A percentile compares a stretch with the other conserved stretches of the same genome.
Conservation (phyloP, 768 basidiomycete species). For the Mycena vitilis region DNA sequence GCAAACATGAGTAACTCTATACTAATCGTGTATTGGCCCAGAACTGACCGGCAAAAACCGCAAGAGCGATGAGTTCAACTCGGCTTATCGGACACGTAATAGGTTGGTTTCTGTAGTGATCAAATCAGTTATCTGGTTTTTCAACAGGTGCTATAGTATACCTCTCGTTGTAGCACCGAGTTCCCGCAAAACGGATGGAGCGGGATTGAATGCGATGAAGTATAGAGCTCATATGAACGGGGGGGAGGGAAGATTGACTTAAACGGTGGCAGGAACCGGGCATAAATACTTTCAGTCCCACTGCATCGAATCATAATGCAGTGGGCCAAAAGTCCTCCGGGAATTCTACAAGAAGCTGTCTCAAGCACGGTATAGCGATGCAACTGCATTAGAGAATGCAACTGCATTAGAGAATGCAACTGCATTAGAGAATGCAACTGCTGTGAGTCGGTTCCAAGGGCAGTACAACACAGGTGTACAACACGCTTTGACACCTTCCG, state of each 20-base stretch:
- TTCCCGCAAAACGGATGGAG: constrained; percentile 14
- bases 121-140: background rate
- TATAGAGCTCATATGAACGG: background rate
- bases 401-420: background rate
- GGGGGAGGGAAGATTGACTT: background rate
- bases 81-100: constrained; percentile 26
- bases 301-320: constrained; percentile 1
- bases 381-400: background rate
- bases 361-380: constrained; percentile 9
- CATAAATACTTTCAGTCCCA: constrained; percentile 6
- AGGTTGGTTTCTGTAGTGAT: constrained; percentile 6
- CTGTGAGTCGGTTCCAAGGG: background rate
- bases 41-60: constrained; percentile 14
- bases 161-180: constrained; percentile 30
- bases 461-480: too few species aligned
- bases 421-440: constrained; percentile 1
- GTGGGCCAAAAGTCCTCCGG: too few species aligned
- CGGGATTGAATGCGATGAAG: constrained; percentile 13
- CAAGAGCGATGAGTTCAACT: constrained; percentile 15
- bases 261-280: background rate
- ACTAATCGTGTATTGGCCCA: too few species aligned
- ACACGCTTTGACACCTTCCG: background rate
- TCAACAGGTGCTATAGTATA: background rate
- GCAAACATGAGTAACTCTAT: background rate
- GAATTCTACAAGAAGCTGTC: background rate